These are phyloP conservation scores for Juglanconis oblonga DNA, from an alignment of 2,329 filamentous ascomycete species.

Conservation along the genomic window DNA sequence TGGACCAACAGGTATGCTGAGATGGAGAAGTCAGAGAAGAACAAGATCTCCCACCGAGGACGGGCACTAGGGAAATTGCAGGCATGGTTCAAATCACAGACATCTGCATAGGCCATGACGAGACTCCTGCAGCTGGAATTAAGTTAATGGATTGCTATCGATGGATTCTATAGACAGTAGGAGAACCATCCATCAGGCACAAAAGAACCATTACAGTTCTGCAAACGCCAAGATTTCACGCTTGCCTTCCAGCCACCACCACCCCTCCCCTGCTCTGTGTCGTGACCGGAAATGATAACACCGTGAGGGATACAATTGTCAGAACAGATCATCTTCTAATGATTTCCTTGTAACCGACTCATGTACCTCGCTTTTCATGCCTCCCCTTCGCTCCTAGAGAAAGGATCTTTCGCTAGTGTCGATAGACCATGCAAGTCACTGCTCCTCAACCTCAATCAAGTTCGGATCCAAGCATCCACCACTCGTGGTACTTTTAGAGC, in stretches of 20 bases:
- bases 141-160: not conserved
- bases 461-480: not conserved
- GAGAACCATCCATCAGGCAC: not conserved
- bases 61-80: slow-evolving; percentile 86
- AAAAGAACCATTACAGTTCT: not conserved
- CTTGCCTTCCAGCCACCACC: not conserved
- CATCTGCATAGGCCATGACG: slow-evolving; percentile 16
- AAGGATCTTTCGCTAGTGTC: not conserved
- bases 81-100: slow-evolving; percentile 64
- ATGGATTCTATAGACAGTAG: not conserved
- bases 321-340: not conserved
- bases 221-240: not conserved
- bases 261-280: not conserved
- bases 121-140: not conserved
- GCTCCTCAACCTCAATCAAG: not conserved
- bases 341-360: not conserved
- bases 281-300: not conserved
- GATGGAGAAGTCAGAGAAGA: slow-evolving; percentile 87
- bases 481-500: not conserved
- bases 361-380: not conserved
- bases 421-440: not conserved
- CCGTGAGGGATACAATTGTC: not conserved
- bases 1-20: slow-evolving; percentile 67
- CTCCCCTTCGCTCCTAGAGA: not conserved
- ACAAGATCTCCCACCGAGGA: slow-evolving; percentile 86